Conservation (phyloP, 2,329 filamentous ascomycete genomes). For the Fusarium sp. region DNA sequence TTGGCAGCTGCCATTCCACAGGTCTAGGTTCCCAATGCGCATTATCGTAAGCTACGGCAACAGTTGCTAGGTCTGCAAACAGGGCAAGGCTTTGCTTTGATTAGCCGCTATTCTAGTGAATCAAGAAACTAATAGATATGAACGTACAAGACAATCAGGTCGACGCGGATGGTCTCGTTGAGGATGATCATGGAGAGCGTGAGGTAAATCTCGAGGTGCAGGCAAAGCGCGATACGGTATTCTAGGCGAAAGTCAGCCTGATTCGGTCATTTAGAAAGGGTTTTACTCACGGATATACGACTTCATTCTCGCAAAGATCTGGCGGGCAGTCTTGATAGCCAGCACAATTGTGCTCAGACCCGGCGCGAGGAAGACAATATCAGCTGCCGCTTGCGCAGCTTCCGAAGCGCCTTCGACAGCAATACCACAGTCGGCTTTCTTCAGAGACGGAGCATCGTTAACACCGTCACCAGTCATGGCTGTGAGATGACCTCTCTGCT, state of each 20-base stretch:
- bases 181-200: constrained; percentile 27
- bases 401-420: constrained; percentile 26
- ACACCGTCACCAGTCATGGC: constrained; percentile 33
- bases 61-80: constrained; percentile 13
- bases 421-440: constrained; percentile 27
- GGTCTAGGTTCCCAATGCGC: constrained; percentile 28
- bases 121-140: no score
- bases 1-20: constrained; percentile 25
- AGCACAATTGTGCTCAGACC: constrained; percentile 3
- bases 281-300: constrained; percentile 18
- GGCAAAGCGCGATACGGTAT: constrained; percentile 27
- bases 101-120: no score
- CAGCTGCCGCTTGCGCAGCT: constrained; percentile 27
- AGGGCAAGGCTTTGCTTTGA: neutral
- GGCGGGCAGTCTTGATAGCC: constrained; percentile 7
- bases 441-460: constrained; percentile 17
- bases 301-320: constrained; percentile 35
- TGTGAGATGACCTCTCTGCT: constrained; percentile 19
- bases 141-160: constrained; percentile 2
- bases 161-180: constrained; percentile 31
- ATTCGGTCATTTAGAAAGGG: rapidly evolving
- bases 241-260: neutral
- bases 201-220: constrained; percentile 24
- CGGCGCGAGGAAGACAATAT: constrained; percentile 16
- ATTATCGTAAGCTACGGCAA: constrained; percentile 35